Percentiles rank a stretch among this genome's conserved stretches.
These are phyloP conservation scores for Diplogelasinospora grovesii DNA, from an alignment of 495 filamentous ascomycete genomes.

Conservation along the genomic window DNA sequence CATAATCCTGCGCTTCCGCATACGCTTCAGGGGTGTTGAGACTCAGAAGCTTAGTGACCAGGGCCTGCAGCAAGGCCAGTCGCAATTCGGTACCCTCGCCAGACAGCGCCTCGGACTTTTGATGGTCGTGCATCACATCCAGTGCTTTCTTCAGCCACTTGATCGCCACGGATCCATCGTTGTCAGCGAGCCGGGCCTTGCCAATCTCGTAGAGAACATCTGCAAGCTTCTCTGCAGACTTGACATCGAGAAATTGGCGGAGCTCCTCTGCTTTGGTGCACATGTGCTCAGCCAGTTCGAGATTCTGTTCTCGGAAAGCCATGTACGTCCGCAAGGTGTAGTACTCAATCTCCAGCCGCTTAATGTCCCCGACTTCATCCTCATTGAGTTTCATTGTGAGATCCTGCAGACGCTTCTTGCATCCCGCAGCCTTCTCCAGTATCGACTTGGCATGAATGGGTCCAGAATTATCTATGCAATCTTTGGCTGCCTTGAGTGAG, in stretches of 20 bases:
- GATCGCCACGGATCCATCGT: constrained; percentile 47
- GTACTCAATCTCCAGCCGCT: constrained; percentile 55
- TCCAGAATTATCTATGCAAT: constrained; percentile 53
- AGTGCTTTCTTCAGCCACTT: constrained; percentile 73
- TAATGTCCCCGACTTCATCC: constrained; percentile 26
- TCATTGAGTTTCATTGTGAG: constrained; percentile 17
- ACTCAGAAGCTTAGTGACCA: constrained; percentile 49
- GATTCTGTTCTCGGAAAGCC: constrained; percentile 48
- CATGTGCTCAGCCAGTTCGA: constrained; percentile 73
- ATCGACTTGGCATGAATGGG: constrained; percentile 20
- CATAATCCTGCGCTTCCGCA: constrained; percentile 49
- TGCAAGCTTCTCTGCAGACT: constrained; percentile 56
- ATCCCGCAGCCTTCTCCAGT: constrained; percentile 57
- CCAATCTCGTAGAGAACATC: constrained; percentile 72
- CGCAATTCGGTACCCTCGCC: constrained; percentile 56
- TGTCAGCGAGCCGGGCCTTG: constrained; percentile 44
- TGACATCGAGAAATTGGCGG: constrained; percentile 36
- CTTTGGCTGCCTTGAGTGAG: constrained; percentile 57
- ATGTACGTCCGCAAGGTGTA: constrained; percentile 63
- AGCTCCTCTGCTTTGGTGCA: constrained; percentile 51
- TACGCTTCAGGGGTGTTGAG: constrained; percentile 35
- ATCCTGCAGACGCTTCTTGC: constrained; percentile 51
- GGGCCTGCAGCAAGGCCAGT: constrained; percentile 57
- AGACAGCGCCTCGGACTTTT: constrained; percentile 51
- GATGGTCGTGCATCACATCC: constrained; percentile 48